These are phyloP conservation scores for Colletotrichum euphorbiae DNA, from an alignment of 2,329 filamentous ascomycete species.

Conservation along the genomic window DNA sequence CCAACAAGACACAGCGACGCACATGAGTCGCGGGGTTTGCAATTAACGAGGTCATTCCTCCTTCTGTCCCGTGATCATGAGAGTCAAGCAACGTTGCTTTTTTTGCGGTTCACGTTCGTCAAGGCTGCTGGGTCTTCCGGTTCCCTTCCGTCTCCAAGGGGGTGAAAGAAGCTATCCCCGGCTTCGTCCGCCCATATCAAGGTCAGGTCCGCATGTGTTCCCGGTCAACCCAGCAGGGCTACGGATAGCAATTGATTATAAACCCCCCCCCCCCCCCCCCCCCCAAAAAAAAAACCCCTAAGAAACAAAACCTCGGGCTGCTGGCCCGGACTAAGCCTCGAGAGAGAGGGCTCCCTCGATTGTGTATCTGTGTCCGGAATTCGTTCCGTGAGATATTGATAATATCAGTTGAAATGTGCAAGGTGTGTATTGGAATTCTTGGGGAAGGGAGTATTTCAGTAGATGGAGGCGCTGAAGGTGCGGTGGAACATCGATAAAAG, in stretches of 20 bases:
- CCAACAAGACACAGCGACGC: neutral
- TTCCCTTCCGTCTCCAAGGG: neutral
- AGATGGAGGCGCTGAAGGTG: neutral
- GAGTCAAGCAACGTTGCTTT: slow-evolving; percentile 28
- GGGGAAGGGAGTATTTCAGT: too few species aligned
- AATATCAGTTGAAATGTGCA: neutral
- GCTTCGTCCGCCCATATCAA: neutral
- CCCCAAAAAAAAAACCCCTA: too few species aligned
- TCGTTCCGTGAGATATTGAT: neutral
- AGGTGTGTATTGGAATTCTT: too few species aligned
- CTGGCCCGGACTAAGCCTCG: slow-evolving; percentile 9
- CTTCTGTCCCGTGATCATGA: neutral
- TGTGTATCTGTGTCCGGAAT: neutral
- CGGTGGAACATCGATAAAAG: neutral
- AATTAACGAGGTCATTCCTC: neutral
- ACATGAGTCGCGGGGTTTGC: slow-evolving; percentile 21
- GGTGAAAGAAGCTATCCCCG: neutral
- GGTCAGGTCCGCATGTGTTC: slow-evolving; percentile 9
- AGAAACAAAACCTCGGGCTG: slow-evolving; percentile 2
- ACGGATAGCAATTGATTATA: neutral
- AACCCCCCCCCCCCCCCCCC: too few species aligned
- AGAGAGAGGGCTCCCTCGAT: neutral
- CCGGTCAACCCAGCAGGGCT: slow-evolving; percentile 21
- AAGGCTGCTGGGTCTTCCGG: neutral
- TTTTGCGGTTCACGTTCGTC: neutral